Conservation (phyloP, 2,329 filamentous ascomycete genomes). For the Balansia obtecta region DNA sequence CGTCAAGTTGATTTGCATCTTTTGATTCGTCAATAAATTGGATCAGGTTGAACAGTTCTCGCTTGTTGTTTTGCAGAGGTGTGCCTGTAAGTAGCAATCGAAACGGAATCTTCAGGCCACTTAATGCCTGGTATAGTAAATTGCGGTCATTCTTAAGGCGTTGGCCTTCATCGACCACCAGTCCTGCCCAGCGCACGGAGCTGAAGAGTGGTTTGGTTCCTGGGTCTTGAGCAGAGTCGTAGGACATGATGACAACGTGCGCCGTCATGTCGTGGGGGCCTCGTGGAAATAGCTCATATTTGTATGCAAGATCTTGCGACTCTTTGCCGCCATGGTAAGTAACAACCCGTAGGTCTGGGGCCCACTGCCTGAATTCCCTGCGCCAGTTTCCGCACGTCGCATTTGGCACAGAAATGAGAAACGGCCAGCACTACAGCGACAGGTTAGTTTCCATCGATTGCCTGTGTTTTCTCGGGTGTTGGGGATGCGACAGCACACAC, state of each 20-base stretch:
- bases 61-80: slow-evolving; percentile 87
- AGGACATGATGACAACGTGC: slow-evolving; percentile 90
- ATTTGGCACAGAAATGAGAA: slow-evolving; percentile 86
- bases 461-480: too few relatives aligned
- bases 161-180: slow-evolving; percentile 92
- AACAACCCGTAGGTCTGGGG: slow-evolving; percentile 75
- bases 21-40: slow-evolving; percentile 72
- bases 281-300: slow-evolving; percentile 74
- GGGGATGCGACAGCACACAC: slow-evolving; percentile 12
- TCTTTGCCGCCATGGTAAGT: slow-evolving; percentile 74
- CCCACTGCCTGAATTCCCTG: slow-evolving; percentile 89
- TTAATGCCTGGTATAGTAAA: slow-evolving; percentile 64
- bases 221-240: slow-evolving; percentile 73
- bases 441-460: slow-evolving; percentile 8
- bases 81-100: slow-evolving; percentile 82
- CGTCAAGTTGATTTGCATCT: slow-evolving; percentile 62
- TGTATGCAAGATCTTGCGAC: slow-evolving; percentile 63
- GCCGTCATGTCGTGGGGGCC: slow-evolving; percentile 58
- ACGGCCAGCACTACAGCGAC: slow-evolving; percentile 59
- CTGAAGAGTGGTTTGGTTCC: slow-evolving; percentile 53
- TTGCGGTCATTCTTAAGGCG: slow-evolving; percentile 88
- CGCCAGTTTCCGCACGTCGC: slow-evolving; percentile 97
- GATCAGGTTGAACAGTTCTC: slow-evolving; percentile 91
- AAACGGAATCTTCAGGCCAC: slow-evolving; percentile 65
- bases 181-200: slow-evolving; percentile 66